Conservation (phyloP, 495 filamentous ascomycete species). For the Neurospora hispaniola region DNA sequence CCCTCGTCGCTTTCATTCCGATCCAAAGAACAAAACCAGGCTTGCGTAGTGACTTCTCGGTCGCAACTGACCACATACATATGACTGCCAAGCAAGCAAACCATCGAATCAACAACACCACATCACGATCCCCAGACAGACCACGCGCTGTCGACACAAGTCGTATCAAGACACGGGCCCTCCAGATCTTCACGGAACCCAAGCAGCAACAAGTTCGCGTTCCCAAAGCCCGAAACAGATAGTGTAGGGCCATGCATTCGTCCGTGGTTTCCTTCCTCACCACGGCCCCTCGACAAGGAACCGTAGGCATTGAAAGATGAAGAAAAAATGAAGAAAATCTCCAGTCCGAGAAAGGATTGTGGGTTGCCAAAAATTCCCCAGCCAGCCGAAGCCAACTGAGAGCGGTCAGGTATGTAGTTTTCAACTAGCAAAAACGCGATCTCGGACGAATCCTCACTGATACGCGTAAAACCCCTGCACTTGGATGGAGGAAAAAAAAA, state of each 20-base stretch:
- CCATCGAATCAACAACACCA: too few species aligned
- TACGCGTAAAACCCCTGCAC: slow-evolving; percentile 39
- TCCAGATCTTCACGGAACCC: not conserved
- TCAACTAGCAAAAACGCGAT: slow-evolving; percentile 48
- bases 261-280: slow-evolving; percentile 15
- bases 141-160: not conserved
- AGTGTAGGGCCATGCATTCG: not conserved
- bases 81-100: not conserved
- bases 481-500: slow-evolving; percentile 22
- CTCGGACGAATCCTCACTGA: slow-evolving; percentile 48
- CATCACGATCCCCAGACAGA: not conserved
- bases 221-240: too few species aligned
- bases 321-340: slow-evolving; percentile 1
- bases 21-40: not conserved
- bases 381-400: slow-evolving; percentile 19
- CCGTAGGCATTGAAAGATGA: slow-evolving; percentile 21
- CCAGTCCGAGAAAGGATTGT: not conserved
- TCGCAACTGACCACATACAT: not conserved
- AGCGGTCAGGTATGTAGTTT: slow-evolving; percentile 45
- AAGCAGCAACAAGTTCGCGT: too few species aligned
- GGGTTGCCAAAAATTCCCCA: slow-evolving; percentile 24
- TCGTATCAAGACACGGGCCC: not conserved
- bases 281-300: slow-evolving; percentile 12
- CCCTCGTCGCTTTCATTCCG: not conserved
- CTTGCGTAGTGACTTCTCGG: not conserved